Percentiles rank a stretch among this genome's conserved stretches.
Conservation (phyloP, 805 yeast species). For the Hanseniaspora singularis region DNA sequence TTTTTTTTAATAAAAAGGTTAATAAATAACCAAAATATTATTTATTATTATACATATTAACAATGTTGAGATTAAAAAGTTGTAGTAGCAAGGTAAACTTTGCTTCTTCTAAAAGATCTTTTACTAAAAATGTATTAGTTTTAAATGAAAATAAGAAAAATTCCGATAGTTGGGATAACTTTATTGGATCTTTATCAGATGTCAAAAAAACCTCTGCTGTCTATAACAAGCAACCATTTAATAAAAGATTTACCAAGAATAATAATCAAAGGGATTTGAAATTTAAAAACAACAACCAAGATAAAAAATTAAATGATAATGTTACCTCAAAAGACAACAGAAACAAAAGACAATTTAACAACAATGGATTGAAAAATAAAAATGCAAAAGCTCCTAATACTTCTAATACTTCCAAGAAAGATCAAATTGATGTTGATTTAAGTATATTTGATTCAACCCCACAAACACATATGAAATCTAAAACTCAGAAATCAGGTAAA, state of each 20-base stretch:
- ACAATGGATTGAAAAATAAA: too few species aligned
- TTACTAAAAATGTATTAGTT: background rate
- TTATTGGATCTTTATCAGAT: conserved; percentile 8
- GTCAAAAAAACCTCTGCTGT: background rate
- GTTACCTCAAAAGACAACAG: too few species aligned
- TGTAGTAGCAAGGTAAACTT: background rate
- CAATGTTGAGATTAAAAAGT: conserved; percentile 1
- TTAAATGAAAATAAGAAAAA: background rate
- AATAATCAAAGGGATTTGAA: background rate
- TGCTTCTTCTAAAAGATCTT: background rate
- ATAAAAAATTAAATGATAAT: background rate
- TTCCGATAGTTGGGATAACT: conserved; percentile 5
- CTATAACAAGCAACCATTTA: background rate
- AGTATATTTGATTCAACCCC: conserved; percentile 9
- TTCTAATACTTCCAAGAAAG: background rate
- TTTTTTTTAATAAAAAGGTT: too few species aligned
- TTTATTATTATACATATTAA: background rate
- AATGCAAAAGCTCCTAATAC: too few species aligned
- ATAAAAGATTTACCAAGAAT: background rate
- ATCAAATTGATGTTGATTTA: conserved; percentile 1
- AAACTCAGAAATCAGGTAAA: background rate
- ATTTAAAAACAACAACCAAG: background rate
- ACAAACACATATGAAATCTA: background rate
- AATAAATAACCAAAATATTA: background rate
- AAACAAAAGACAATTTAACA: too few species aligned